Evolutionary conservation across 176 grass and related monocot species (phyloP).

Genomic region (Oryza glumipatula): DNA sequence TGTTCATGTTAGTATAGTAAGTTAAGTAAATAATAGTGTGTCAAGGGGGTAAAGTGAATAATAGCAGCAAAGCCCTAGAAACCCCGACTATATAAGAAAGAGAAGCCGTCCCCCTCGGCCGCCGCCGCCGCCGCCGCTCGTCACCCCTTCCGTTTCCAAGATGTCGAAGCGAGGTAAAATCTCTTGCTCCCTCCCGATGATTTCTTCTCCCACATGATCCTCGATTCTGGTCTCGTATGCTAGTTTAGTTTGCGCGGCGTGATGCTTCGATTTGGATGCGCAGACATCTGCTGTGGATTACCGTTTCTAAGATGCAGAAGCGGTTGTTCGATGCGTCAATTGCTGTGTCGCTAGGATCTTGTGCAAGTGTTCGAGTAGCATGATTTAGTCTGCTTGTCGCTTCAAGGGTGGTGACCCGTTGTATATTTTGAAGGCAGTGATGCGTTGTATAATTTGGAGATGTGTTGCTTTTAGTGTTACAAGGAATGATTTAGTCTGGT

Average conservation of each 20-base stretch:
- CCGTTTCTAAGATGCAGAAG: not conserved
- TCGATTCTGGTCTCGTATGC: not conserved
- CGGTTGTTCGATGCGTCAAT: not conserved
- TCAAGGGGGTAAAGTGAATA: not conserved
- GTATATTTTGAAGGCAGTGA: not conserved
- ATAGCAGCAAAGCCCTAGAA: conserved; percentile 56
- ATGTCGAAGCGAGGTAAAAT: conserved; percentile 85
- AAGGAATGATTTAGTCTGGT: not conserved
- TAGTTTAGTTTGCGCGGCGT: not conserved
- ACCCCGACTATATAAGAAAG: conserved; percentile 39
- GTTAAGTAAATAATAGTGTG: not conserved
- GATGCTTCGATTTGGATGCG: conserved; percentile 12
- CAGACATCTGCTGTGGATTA: not conserved
- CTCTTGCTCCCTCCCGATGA: not conserved
- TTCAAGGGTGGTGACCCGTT: too few species aligned
- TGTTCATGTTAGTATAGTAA: not conserved
- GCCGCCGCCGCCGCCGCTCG: conserved; percentile 45
- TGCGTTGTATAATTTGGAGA: not conserved
- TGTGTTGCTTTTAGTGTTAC: not conserved
- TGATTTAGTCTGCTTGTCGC: not conserved
- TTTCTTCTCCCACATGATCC: not conserved
- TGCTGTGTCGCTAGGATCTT: not conserved
- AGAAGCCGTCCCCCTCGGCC: not conserved
- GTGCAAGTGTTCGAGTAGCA: not conserved
- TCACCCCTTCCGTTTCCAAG: conserved; percentile 35